These are phyloP conservation scores for Pholiota microspora DNA, from an alignment of 768 basidiomycete genomes.

Conservation along the genomic window DNA sequence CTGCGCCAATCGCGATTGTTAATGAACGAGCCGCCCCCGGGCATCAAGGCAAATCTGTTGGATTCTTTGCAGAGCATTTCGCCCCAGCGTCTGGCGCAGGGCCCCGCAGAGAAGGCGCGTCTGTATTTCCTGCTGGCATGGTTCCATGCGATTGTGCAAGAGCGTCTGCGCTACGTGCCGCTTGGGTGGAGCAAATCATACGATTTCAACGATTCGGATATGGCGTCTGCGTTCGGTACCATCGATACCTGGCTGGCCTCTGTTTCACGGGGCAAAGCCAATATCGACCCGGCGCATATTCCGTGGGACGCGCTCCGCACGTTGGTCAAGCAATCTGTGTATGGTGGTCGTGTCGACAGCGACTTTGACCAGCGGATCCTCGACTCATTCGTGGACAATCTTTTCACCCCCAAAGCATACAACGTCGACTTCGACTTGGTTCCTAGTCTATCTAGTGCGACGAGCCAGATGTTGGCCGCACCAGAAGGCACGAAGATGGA, in stretches of 20 bases:
- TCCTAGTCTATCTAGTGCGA: slow-evolving; percentile 49
- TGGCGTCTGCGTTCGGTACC: slow-evolving; percentile 87
- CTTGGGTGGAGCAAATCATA: slow-evolving; percentile 96
- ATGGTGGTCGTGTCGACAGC: slow-evolving; percentile 91
- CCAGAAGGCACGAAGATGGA: slow-evolving; percentile 94
- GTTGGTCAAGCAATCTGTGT: slow-evolving; percentile 93
- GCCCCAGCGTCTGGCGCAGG: slow-evolving; percentile 69
- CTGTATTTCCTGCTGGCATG: slow-evolving; percentile 96
- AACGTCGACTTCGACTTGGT: slow-evolving; percentile 93
- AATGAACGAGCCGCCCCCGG: slow-evolving; percentile 99
- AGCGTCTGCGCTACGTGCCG: slow-evolving; percentile 93
- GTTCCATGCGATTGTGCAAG: slow-evolving; percentile 99
- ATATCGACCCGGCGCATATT: slow-evolving; percentile 87
- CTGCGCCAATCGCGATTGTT: slow-evolving; percentile 93
- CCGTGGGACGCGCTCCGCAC: slow-evolving; percentile 96
- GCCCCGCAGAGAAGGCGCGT: slow-evolving; percentile 90
- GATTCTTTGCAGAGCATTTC: slow-evolving; percentile 82
- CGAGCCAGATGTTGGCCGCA: slow-evolving; percentile 53
- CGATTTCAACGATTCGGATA: slow-evolving; percentile 99
- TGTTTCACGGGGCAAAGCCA: slow-evolving; percentile 83
- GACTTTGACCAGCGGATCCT: slow-evolving; percentile 93
- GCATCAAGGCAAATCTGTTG: slow-evolving; percentile 92
- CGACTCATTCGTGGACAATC: slow-evolving; percentile 87
- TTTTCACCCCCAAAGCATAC: slow-evolving; percentile 88
- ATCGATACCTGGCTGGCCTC: slow-evolving; percentile 88